A percentile compares a stretch with the other conserved stretches of the same genome.
phyloP scores from a whole-genome alignment of 2,329 filamentous ascomycete genomes.

The Sarocladium brachiariae region DNA sequence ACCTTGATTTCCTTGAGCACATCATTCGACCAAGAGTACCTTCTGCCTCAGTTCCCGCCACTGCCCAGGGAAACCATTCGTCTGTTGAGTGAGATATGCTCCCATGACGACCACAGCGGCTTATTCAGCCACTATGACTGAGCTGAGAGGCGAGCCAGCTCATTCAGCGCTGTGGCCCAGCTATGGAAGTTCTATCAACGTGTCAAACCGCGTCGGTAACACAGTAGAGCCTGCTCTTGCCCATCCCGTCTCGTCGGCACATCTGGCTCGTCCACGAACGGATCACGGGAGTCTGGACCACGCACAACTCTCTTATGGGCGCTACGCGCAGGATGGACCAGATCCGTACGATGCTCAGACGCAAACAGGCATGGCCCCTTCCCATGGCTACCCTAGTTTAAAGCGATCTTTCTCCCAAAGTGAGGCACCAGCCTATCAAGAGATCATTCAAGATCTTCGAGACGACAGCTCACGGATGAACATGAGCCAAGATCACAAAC shows the following conservation, averaged over 20 bases:
- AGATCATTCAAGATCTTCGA: constrained; percentile 54
- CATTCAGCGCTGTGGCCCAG: constrained; percentile 52
- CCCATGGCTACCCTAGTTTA: constrained; percentile 44
- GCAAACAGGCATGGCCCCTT: constrained; percentile 34
- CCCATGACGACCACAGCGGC: constrained; percentile 56
- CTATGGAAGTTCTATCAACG: constrained; percentile 48
- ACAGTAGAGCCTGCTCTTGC: constrained; percentile 43
- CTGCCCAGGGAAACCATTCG: neutral
- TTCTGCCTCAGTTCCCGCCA: neutral
- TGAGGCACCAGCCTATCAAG: constrained; percentile 49
- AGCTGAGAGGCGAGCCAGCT: constrained; percentile 52
- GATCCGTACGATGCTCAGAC: constrained; percentile 48
- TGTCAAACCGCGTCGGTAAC: constrained; percentile 44
- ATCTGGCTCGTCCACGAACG: constrained; percentile 43
- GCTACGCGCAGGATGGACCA: constrained; percentile 48
- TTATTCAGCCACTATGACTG: constrained; percentile 57
- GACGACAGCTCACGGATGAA: constrained; percentile 51
- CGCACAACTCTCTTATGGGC: constrained; percentile 42
- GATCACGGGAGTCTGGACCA: constrained; percentile 44
- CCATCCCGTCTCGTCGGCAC: constrained; percentile 38
- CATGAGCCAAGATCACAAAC: constrained; percentile 54
- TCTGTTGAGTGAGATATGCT: constrained; percentile 34
- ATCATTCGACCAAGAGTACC: neutral
- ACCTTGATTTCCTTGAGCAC: neutral
- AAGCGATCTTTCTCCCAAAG: constrained; percentile 52